Conservation (phyloP, 2,329 filamentous ascomycete genomes). For the Orbilia blumenaviensis region DNA sequence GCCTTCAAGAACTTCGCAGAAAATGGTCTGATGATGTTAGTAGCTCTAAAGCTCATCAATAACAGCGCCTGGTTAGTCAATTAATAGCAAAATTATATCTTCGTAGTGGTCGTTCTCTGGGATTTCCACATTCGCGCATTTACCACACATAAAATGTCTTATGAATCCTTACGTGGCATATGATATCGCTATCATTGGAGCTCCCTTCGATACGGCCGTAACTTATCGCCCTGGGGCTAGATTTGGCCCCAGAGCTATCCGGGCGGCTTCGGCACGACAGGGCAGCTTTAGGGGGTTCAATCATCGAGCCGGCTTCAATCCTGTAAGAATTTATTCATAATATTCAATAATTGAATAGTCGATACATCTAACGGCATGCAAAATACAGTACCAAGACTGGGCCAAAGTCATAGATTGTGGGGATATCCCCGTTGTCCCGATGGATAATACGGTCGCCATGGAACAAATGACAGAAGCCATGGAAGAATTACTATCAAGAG, state of each 20-base stretch:
- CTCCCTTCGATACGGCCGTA: slow-evolving; percentile 78
- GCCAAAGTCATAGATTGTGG: slow-evolving; percentile 85
- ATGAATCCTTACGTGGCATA: slow-evolving; percentile 71
- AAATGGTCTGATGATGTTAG: slow-evolving; percentile 38
- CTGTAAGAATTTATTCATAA: slow-evolving; percentile 59
- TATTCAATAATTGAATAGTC: background rate
- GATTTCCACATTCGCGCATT: slow-evolving; percentile 78
- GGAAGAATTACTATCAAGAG: slow-evolving; percentile 68
- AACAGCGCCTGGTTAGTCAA: background rate
- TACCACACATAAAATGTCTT: slow-evolving; percentile 74
- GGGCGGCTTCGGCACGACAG: slow-evolving; percentile 82
- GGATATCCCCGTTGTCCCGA: slow-evolving; percentile 85
- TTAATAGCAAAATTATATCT: background rate
- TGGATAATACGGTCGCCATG: slow-evolving; percentile 83
- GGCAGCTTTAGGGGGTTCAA: slow-evolving; percentile 84
- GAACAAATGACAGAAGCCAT: slow-evolving; percentile 86
- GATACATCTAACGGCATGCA: background rate
- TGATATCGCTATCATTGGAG: slow-evolving; percentile 77
- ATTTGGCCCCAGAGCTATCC: slow-evolving; percentile 87
- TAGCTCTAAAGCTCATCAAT: background rate
- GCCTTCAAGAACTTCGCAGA: slow-evolving; percentile 14
- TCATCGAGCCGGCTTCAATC: slow-evolving; percentile 81
- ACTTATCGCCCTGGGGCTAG: slow-evolving; percentile 77
- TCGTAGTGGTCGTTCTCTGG: slow-evolving; percentile 73
- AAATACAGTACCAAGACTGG: slow-evolving; percentile 72